A percentile compares a stretch with the other conserved stretches of the same genome.
Evolutionary conservation across 352 stramenopile species (phyloP).

Genomic region (Globisporangium emineosum): DNA sequence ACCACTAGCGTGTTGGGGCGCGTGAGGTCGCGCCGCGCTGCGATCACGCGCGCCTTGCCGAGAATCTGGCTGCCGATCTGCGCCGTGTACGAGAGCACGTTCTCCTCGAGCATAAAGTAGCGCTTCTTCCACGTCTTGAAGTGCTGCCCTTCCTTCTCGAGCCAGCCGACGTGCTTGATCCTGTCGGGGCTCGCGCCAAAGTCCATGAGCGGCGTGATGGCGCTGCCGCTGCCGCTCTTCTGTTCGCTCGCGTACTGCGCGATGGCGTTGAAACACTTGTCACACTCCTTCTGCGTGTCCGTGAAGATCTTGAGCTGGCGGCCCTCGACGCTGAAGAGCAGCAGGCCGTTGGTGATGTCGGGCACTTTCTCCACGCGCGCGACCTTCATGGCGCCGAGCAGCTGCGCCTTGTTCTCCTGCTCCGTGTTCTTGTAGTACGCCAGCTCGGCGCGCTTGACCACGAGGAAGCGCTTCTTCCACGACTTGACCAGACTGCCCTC

Average conservation of each 20-base stretch:
- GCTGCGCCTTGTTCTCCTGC: slow-evolving; percentile 58
- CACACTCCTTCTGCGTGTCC: slow-evolving; percentile 63
- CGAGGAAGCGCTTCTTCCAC: slow-evolving; percentile 85
- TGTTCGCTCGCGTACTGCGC: slow-evolving; percentile 42
- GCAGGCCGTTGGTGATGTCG: slow-evolving; percentile 74
- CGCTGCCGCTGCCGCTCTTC: slow-evolving; percentile 20
- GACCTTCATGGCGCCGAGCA: slow-evolving; percentile 68
- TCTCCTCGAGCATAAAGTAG: slow-evolving; percentile 69
- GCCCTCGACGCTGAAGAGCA: slow-evolving; percentile 60
- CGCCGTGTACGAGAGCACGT: slow-evolving; percentile 58
- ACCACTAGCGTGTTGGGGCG: slow-evolving; percentile 57
- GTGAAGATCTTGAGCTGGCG: slow-evolving; percentile 81
- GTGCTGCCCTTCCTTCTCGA: slow-evolving; percentile 72
- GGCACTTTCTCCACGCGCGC: slow-evolving; percentile 56
- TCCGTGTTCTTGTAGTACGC: slow-evolving; percentile 82
- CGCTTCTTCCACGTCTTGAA: slow-evolving; percentile 80
- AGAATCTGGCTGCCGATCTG: slow-evolving; percentile 47
- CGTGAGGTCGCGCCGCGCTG: slow-evolving; percentile 51
- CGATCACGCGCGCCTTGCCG: slow-evolving; percentile 51
- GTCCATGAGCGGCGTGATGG: not conserved
- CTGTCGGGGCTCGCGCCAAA: not conserved
- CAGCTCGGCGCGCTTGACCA: slow-evolving; percentile 69
- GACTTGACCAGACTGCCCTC: slow-evolving; percentile 75
- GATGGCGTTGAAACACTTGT: slow-evolving; percentile 73
- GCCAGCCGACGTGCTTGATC: slow-evolving; percentile 75